Evolutionary conservation across 345 rosid genomes (phyloP).

Genomic region (Brassica rapa): DNA sequence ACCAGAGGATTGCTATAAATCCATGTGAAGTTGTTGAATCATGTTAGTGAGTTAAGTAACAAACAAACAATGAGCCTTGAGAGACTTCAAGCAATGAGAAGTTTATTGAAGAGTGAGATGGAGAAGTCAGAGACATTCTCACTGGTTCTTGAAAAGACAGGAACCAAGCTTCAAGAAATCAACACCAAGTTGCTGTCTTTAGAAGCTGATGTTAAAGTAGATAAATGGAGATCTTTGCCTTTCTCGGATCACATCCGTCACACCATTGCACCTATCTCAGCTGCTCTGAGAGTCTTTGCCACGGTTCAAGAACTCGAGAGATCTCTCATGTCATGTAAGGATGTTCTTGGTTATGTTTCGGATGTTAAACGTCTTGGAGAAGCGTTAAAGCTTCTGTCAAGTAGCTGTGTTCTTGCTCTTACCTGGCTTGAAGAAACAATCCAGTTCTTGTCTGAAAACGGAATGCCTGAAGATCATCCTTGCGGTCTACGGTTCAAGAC

Average conservation of each 20-base stretch:
- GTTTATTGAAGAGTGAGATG: slow-evolving; percentile 51
- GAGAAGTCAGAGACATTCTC: slow-evolving; percentile 60
- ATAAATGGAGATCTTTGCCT: slow-evolving; percentile 44
- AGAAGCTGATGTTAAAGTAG: slow-evolving; percentile 46
- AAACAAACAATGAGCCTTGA: slow-evolving; percentile 33
- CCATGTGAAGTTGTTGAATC: slow-evolving; percentile 19
- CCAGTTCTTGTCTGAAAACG: slow-evolving; percentile 51
- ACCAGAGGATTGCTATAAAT: slow-evolving; percentile 8
- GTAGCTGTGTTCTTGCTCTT: slow-evolving; percentile 66
- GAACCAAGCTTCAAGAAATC: slow-evolving; percentile 45
- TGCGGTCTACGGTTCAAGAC: slow-evolving; percentile 47
- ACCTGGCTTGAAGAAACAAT: slow-evolving; percentile 66
- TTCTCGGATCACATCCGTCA: slow-evolving; percentile 55
- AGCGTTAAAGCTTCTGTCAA: slow-evolving; percentile 60
- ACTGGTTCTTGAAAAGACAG: slow-evolving; percentile 46
- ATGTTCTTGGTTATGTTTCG: slow-evolving; percentile 45
- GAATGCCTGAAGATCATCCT: slow-evolving; percentile 40
- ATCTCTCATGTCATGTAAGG: slow-evolving; percentile 40
- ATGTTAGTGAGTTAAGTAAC: slow-evolving; percentile 11
- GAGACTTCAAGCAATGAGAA: slow-evolving; percentile 52
- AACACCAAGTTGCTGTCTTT: slow-evolving; percentile 44
- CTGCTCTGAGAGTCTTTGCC: slow-evolving; percentile 53
- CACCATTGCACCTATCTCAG: slow-evolving; percentile 61
- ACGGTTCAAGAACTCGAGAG: slow-evolving; percentile 56
- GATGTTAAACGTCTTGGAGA: slow-evolving; percentile 60